A percentile compares a stretch with the other conserved stretches of the same genome.
These are phyloP conservation scores for Pleurotus tuber-regium DNA, from an alignment of 768 basidiomycete genomes.

Conservation along the genomic window DNA sequence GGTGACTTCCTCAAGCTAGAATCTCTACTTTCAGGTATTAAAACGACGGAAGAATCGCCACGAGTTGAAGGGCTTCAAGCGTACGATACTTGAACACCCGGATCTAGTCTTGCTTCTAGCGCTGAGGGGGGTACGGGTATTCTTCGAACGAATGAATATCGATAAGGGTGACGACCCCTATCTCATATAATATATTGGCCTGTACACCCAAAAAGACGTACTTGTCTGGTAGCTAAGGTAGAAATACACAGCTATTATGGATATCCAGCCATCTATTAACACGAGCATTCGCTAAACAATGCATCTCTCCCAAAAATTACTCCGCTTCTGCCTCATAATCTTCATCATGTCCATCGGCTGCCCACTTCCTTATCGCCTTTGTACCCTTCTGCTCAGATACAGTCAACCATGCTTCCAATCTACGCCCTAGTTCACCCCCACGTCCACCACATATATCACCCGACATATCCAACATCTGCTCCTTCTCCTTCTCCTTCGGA, in stretches of 20 bases:
- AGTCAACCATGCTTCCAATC: constrained; percentile 74
- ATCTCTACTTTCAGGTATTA: too few relatives aligned
- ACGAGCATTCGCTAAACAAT: not conserved
- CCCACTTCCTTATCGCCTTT: constrained; percentile 18
- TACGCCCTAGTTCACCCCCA: constrained; percentile 72
- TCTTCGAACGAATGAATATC: too few relatives aligned
- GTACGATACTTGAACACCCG: too few relatives aligned
- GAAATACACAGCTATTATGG: not conserved
- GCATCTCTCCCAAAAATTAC: not conserved
- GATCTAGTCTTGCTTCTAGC: too few relatives aligned
- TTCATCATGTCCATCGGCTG: constrained; percentile 15
- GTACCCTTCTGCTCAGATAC: constrained; percentile 30
- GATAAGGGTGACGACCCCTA: too few relatives aligned
- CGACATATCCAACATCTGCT: constrained; percentile 66
- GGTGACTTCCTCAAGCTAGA: too few relatives aligned
- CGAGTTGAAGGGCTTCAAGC: too few relatives aligned
- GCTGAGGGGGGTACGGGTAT: too few relatives aligned
- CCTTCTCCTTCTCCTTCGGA: constrained; percentile 60
- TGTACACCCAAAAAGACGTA: too few relatives aligned
- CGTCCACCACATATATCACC: constrained; percentile 80
- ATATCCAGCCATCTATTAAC: not conserved
- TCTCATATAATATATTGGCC: too few relatives aligned
- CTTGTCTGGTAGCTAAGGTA: too few relatives aligned
- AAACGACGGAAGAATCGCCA: too few relatives aligned
- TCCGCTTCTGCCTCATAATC: constrained; percentile 13